phyloP scores from a whole-genome alignment of 1,284 basidiomycete species.

The Ganoderma meredithae region DNA sequence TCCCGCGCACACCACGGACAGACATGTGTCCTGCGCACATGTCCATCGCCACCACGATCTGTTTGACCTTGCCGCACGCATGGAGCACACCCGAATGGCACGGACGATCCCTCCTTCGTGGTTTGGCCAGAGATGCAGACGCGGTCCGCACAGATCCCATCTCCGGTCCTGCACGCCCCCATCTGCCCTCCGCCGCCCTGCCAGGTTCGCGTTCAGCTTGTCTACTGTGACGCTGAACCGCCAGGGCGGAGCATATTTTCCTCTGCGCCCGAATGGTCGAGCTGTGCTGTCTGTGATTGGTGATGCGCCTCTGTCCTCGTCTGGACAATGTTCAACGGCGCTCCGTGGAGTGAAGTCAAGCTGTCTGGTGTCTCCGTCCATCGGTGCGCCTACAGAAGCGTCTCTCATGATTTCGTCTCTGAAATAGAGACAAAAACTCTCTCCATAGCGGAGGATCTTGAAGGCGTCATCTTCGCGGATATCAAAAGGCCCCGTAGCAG shows the following conservation, averaged over 20 bases:
- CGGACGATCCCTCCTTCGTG: slow-evolving; percentile 4
- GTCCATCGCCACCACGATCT: slow-evolving; percentile 5
- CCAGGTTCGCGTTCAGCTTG: slow-evolving; percentile 1
- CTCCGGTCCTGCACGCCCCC: not conserved
- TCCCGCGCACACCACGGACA: slow-evolving; percentile 7
- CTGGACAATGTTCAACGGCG: not conserved
- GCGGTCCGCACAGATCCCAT: slow-evolving; percentile 5
- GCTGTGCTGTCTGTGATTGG: not conserved
- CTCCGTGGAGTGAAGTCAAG: not conserved
- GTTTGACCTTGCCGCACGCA: not conserved
- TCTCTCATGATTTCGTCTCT: not conserved
- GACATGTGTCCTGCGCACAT: not conserved
- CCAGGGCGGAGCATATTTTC: not conserved
- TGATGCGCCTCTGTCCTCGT: not conserved
- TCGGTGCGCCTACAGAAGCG: not conserved
- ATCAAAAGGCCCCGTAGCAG: not conserved
- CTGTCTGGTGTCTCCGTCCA: not conserved
- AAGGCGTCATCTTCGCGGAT: not conserved
- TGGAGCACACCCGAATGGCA: not conserved
- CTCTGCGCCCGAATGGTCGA: not conserved
- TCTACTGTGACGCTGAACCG: not conserved
- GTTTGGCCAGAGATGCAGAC: not conserved
- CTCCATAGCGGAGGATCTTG: not conserved
- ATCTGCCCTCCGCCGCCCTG: not conserved
- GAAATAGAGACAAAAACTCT: not conserved